Percentiles rank a stretch among this genome's conserved stretches.
phyloP scores from a whole-genome alignment of 1,139 yeast species.

The Yamadazyma atlantica region DNA sequence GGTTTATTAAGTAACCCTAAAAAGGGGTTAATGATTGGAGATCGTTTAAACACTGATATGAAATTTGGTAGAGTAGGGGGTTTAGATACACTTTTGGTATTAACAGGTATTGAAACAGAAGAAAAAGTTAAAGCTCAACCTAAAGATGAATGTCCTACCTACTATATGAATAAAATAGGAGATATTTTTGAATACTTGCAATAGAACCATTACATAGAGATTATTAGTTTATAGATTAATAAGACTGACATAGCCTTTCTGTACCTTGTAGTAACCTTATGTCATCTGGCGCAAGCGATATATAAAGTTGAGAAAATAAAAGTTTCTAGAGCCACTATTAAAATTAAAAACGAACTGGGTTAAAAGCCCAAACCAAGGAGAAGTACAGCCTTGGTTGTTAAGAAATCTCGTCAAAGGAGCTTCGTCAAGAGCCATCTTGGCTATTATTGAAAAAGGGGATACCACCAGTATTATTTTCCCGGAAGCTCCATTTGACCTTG shows the following conservation, averaged over 20 bases:
- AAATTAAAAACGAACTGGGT: no score
- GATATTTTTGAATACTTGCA: slow-evolving; percentile 54
- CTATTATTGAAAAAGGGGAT: no score
- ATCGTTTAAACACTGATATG: slow-evolving; percentile 92
- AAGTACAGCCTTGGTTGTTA: no score
- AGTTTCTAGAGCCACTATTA: no score
- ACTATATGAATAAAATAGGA: slow-evolving; percentile 66
- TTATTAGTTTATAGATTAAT: neutral
- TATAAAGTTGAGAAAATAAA: no score
- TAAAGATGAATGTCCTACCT: slow-evolving; percentile 58
- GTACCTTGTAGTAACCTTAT: neutral
- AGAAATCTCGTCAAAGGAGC: no score
- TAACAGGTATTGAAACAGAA: slow-evolving; percentile 87
- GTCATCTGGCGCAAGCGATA: neutral
- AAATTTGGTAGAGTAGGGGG: slow-evolving; percentile 87
- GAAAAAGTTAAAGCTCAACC: slow-evolving; percentile 47
- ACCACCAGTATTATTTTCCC: no score
- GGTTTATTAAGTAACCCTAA: slow-evolving; percentile 50
- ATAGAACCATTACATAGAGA: slow-evolving; percentile 1
- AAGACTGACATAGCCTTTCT: slow-evolving; percentile 6
- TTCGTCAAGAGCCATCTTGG: no score
- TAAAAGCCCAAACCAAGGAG: no score
- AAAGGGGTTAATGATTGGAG: slow-evolving; percentile 91
- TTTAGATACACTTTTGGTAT: slow-evolving; percentile 75
- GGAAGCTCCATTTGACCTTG: no score